Evolutionary conservation across 345 rosid species (phyloP), one percentile per base, ranked within the genome.

Genomic region (Corymbia maculata): DNA sequence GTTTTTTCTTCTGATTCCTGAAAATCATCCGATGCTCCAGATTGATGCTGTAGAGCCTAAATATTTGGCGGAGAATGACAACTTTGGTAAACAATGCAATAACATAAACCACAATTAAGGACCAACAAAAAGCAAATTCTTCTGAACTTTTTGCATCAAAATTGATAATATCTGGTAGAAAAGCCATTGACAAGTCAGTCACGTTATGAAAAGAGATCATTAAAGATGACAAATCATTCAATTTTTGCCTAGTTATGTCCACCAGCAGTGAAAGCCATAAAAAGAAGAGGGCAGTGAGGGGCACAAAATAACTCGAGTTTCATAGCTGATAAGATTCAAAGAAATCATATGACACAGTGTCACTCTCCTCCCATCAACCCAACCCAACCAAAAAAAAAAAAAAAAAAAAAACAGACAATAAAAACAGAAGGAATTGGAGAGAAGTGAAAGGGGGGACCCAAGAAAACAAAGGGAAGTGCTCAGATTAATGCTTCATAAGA

Each of bases 11-110:
- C 93, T 22, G 93, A 87, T 89, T 94, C 98, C 90, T 94, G 95
- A 89, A 96, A 94, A 90, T 94, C 99, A 89, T 94, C 95, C 53
- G 97, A 92, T 82, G 93, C 91, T 91, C 95, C 94, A 90, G 93
- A 92, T 87, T 90, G 96, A 86, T 92, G 97, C 91, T 93, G 94
- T 86, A 88, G 79, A 87, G 89, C 94, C 99, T 94, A 93, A 89
- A 17, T 82, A 70, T 51, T 86, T 49, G 17, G 45, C 50, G 21
- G 66, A 75, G 51, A 53, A 53, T 36, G 51, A 16, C 19, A 70
- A 30, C 53, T 53, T 89, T 82, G 51, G 32, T 42, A 36, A 64
- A 19, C n/a, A 53, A 32, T 44, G 36, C 59, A 85, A 89, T 8
- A 79, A 51, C 88, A 91, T 52, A 79, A 75, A 80, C 75, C 85